Evolutionary conservation across 805 yeast genomes (phyloP).

Genomic region (Sugiyamaella mastotermitis): DNA sequence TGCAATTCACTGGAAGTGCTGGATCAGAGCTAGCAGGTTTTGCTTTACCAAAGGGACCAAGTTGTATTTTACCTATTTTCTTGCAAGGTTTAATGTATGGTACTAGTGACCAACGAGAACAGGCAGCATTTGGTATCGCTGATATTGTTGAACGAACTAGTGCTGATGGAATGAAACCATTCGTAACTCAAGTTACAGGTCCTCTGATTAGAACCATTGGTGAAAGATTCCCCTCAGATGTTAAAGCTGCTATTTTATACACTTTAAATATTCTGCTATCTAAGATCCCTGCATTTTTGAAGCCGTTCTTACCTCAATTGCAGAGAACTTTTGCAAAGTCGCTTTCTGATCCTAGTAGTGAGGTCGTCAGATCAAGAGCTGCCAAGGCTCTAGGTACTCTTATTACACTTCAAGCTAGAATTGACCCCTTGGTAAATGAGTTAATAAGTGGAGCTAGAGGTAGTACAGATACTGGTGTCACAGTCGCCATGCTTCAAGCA

Average conservation of each 20-base stretch:
- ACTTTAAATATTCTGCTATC: constrained; percentile 74
- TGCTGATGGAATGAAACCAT: constrained; percentile 64
- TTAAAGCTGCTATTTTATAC: constrained; percentile 86
- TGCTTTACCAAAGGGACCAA: constrained; percentile 68
- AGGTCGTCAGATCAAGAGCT: constrained; percentile 70
- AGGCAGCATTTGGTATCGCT: constrained; percentile 83
- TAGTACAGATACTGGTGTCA: constrained; percentile 61
- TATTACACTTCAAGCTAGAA: constrained; percentile 84
- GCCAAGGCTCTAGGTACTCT: constrained; percentile 85
- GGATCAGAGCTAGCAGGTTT: constrained; percentile 70
- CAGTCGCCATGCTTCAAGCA: constrained; percentile 74
- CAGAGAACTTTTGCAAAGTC: constrained; percentile 96
- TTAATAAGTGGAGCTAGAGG: constrained; percentile 65
- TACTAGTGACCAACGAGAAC: constrained; percentile 71
- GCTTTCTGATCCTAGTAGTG: constrained; percentile 65
- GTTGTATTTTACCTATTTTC: constrained; percentile 83
- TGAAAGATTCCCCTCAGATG: constrained; percentile 85
- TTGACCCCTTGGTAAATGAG: constrained; percentile 87
- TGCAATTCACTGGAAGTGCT: constrained; percentile 60
- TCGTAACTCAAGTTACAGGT: constrained; percentile 91
- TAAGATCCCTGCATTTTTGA: constrained; percentile 82
- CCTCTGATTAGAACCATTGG: constrained; percentile 97
- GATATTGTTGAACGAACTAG: constrained; percentile 80
- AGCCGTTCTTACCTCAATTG: constrained; percentile 95
- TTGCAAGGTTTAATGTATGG: constrained; percentile 96